These are phyloP conservation scores for Kluyveromyces lactis DNA, from an alignment of 805 yeast genomes.

Conservation along the genomic window DNA sequence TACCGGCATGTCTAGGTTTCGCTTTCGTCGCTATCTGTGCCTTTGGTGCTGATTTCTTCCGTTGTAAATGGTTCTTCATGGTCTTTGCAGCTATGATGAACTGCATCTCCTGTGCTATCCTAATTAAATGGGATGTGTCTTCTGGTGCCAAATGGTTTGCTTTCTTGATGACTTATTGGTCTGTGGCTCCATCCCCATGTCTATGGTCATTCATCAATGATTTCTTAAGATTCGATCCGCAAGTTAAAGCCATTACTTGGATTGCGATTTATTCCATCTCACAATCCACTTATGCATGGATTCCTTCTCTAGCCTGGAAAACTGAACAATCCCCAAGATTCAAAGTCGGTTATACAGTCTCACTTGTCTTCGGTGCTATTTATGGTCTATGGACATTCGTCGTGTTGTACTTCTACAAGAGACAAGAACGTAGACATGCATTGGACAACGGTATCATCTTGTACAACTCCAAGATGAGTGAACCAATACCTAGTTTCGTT, in stretches of 20 bases:
- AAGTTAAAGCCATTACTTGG: conserved; percentile 48
- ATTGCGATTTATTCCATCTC: conserved; percentile 48
- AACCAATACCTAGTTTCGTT: conserved; percentile 22
- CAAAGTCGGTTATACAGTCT: conserved; percentile 44
- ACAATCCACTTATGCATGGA: conserved; percentile 55
- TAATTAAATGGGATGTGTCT: conserved; percentile 54
- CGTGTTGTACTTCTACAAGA: conserved; percentile 45
- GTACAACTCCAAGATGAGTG: conserved; percentile 34
- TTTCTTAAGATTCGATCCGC: conserved; percentile 48
- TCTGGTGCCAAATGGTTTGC: conserved; percentile 58
- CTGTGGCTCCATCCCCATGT: conserved; percentile 58
- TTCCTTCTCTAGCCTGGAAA: conserved; percentile 42
- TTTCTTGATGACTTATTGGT: conserved; percentile 48
- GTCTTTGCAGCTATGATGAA: conserved; percentile 46
- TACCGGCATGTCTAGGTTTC: conserved; percentile 55
- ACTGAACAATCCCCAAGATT: conserved; percentile 53
- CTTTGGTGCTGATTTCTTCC: conserved; percentile 41
- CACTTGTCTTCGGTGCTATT: conserved; percentile 39
- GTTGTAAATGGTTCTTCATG: conserved; percentile 47
- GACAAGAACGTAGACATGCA: conserved; percentile 41
- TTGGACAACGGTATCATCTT: conserved; percentile 41
- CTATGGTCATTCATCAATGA: conserved; percentile 51
- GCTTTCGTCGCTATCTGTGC: conserved; percentile 39
- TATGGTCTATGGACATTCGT: conserved; percentile 43
- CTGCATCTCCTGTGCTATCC: conserved; percentile 42